phyloP scores from a whole-genome alignment of 2,329 filamentous ascomycete species.

The Escovopsis sp. region DNA sequence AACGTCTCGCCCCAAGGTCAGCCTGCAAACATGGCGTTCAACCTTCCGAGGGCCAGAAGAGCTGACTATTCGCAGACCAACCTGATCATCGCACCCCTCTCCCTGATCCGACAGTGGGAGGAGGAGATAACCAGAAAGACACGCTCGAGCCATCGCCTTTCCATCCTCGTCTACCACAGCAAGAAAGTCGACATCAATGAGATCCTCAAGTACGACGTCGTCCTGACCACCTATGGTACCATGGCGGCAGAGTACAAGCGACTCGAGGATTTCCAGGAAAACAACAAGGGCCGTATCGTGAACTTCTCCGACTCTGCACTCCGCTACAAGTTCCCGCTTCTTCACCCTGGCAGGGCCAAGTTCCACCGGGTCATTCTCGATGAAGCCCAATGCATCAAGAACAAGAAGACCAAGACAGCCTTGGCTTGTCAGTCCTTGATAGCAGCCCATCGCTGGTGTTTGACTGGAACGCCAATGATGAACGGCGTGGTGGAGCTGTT shows the following conservation, averaged over 20 bases:
- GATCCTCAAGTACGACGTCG: conserved; percentile 55
- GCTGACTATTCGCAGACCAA: conserved; percentile 43
- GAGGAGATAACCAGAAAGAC: conserved; percentile 62
- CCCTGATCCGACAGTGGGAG: conserved; percentile 73
- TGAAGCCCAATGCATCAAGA: conserved; percentile 75
- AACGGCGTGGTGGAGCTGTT: conserved; percentile 68
- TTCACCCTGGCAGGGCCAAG: conserved; percentile 43
- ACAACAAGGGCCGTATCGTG: conserved; percentile 26
- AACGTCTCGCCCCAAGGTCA: conserved; percentile 22
- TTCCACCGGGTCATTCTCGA: conserved; percentile 77
- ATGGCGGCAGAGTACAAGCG: conserved; percentile 48
- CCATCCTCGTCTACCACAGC: conserved; percentile 56
- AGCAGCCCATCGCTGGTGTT: conserved; percentile 61
- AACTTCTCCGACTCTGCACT: conserved; percentile 23
- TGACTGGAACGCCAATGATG: conserved; percentile 82
- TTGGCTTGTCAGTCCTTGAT: conserved; percentile 51
- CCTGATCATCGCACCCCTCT: conserved; percentile 69
- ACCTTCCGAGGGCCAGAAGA: too few relatives aligned
- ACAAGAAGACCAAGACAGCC: conserved; percentile 57
- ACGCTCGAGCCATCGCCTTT: conserved; percentile 41
- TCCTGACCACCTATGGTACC: conserved; percentile 80
- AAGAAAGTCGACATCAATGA: conserved; percentile 47
- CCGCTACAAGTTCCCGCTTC: conserved; percentile 34
- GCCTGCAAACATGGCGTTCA: not conserved
- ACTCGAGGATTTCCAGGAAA: conserved; percentile 36